A percentile compares a stretch with the other conserved stretches of the same genome.
Evolutionary conservation across 371 early-diverging fungal species (phyloP).

Genomic region (Phascolomyces articulosus): DNA sequence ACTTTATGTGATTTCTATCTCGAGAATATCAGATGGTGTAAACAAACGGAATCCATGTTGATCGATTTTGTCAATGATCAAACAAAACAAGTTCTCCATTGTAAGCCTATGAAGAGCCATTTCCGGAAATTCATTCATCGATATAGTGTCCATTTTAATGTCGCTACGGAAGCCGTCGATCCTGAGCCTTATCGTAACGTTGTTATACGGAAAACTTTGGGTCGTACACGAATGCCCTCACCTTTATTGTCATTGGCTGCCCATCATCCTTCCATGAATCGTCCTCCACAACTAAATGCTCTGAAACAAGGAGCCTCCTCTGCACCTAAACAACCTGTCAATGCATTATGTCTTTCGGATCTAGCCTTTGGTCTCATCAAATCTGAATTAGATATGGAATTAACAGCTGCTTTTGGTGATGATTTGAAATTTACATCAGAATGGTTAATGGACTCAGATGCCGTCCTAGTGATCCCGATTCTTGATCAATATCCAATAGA

Average conservation of each 20-base stretch:
- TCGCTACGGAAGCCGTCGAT: slow-evolving; percentile 72
- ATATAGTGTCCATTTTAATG: slow-evolving; percentile 65
- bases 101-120: slow-evolving; percentile 69
- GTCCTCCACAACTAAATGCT: slow-evolving; percentile 36
- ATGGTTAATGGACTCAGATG: slow-evolving; percentile 58
- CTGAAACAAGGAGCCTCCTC: background rate
- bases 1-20: slow-evolving; percentile 64
- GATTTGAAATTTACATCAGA: slow-evolving; percentile 45
- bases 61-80: slow-evolving; percentile 65
- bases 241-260: slow-evolving; percentile 45
- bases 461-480: slow-evolving; percentile 51
- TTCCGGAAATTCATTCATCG: slow-evolving; percentile 74
- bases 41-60: slow-evolving; percentile 61
- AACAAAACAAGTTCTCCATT: slow-evolving; percentile 51
- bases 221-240: slow-evolving; percentile 36
- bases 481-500: slow-evolving; percentile 46
- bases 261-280: slow-evolving; percentile 35
- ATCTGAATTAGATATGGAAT: slow-evolving; percentile 47
- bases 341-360: slow-evolving; percentile 57
- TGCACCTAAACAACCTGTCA: slow-evolving; percentile 45
- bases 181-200: slow-evolving; percentile 76
- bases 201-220: slow-evolving; percentile 57
- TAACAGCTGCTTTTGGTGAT: slow-evolving; percentile 39
- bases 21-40: slow-evolving; percentile 61
- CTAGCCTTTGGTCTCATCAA: slow-evolving; percentile 60